phyloP scores from a whole-genome alignment of 2,329 filamentous ascomycete species.

The Pestalotiopsis sp. region DNA sequence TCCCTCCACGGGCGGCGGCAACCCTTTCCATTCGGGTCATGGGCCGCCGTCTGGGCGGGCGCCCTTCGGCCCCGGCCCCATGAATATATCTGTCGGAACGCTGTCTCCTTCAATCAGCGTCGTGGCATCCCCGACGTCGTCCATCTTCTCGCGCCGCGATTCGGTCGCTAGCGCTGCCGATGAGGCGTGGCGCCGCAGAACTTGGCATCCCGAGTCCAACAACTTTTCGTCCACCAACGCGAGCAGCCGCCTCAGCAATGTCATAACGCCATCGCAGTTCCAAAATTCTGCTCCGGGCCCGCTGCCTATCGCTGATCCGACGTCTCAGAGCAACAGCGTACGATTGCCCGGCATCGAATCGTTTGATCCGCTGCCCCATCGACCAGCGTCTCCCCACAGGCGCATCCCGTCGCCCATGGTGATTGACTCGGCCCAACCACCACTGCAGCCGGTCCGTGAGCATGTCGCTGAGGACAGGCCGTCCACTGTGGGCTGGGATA shows the following conservation, averaged over 20 bases:
- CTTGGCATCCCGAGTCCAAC: conserved; percentile 84
- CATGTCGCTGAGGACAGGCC: conserved; percentile 46
- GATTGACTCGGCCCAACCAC: conserved; percentile 56
- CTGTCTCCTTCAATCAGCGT: conserved; percentile 62
- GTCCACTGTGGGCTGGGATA: conserved; percentile 62
- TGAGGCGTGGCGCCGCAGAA: conserved; percentile 78
- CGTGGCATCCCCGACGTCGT: conserved; percentile 64
- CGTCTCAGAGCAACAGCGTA: conserved; percentile 56
- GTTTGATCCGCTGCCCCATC: conserved; percentile 74
- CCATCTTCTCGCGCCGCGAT: conserved; percentile 65
- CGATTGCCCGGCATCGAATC: conserved; percentile 89
- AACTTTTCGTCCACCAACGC: conserved; percentile 59
- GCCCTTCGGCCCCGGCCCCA: conserved; percentile 51
- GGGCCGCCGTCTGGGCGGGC: conserved; percentile 56
- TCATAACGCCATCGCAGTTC: conserved; percentile 66
- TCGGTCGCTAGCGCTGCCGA: conserved; percentile 64
- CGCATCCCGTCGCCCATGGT: conserved; percentile 76
- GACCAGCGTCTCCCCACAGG: conserved; percentile 61
- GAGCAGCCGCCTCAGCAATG: conserved; percentile 74
- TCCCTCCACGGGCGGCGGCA: conserved; percentile 61
- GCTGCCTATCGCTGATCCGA: conserved; percentile 46
- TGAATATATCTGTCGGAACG: conserved; percentile 55
- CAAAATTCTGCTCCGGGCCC: conserved; percentile 51
- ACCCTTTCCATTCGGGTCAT: conserved; percentile 71
- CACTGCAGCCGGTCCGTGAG: conserved; percentile 30